Conservation (phyloP, 2,329 filamentous ascomycete species). For the Cercospora sp. region DNA sequence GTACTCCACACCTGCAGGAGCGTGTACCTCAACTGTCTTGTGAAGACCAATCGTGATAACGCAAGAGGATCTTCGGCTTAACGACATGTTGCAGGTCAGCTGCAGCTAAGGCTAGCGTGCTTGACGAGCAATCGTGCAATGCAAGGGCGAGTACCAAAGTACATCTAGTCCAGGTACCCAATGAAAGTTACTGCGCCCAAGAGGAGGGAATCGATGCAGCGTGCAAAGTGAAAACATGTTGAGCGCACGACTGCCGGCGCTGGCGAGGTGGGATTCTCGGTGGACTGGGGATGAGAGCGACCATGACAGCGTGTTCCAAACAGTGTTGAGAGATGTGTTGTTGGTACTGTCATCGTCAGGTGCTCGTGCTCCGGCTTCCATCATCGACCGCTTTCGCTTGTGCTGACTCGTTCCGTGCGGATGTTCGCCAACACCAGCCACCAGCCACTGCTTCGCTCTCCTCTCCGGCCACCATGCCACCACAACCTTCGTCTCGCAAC, state of each 20-base stretch:
- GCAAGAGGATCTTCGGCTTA: constrained; percentile 26
- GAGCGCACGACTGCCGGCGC: neutral
- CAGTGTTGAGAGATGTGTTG: neutral
- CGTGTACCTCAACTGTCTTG: constrained; percentile 9
- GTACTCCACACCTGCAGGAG: constrained; percentile 22
- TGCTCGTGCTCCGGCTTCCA: neutral
- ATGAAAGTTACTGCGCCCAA: constrained; percentile 18
- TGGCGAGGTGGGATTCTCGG: neutral
- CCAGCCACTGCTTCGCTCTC: neutral
- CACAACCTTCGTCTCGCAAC: neutral
- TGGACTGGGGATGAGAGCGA: neutral
- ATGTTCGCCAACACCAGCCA: constrained; percentile 4
- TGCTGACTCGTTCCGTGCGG: constrained; percentile 5
- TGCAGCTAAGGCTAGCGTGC: constrained; percentile 27
- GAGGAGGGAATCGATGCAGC: constrained; percentile 4
- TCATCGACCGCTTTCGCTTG: neutral
- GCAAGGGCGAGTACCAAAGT: constrained; percentile 28
- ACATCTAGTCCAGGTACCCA: constrained; percentile 29
- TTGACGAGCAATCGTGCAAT: constrained; percentile 24
- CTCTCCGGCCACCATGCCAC: neutral
- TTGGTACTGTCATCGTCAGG: constrained; percentile 8
- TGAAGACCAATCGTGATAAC: constrained; percentile 18
- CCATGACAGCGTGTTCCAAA: too few species aligned
- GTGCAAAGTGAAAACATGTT: neutral
- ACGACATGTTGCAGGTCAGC: constrained; percentile 25